Conservation (phyloP, 2,329 filamentous ascomycete genomes). For the Orbilia ellipsospora region DNA sequence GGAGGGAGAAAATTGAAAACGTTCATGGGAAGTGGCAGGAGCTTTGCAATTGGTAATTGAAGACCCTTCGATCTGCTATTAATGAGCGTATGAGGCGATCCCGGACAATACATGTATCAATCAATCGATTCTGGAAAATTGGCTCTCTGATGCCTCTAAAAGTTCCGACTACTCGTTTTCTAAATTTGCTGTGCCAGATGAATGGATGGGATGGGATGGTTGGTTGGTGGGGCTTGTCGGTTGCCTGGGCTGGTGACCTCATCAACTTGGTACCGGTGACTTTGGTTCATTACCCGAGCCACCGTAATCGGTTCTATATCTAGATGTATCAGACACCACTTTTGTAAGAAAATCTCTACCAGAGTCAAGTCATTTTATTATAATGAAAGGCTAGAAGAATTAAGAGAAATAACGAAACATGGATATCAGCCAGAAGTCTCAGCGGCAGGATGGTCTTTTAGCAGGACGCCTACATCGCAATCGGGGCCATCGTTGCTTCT, state of each 20-base stretch:
- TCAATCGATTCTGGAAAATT: not conserved
- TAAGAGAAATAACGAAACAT: constrained; percentile 26
- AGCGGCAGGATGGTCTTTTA: constrained; percentile 25
- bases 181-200: constrained; percentile 41
- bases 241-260: constrained; percentile 44
- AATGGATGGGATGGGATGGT: not conserved
- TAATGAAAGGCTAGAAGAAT: too few species aligned
- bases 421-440: constrained; percentile 50
- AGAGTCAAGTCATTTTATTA: not conserved
- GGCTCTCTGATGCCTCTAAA: constrained; percentile 10
- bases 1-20: not conserved
- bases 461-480: constrained; percentile 20
- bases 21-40: constrained; percentile 23
- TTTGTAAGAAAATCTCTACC: constrained; percentile 32
- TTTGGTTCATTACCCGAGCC: constrained; percentile 25
- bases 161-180: constrained; percentile 7
- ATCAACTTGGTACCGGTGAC: constrained; percentile 52
- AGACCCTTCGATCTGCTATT: too few species aligned
- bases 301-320: constrained; percentile 28
- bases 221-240: constrained; percentile 32
- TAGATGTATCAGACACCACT: constrained; percentile 30
- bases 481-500: constrained; percentile 44
- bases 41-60: not conserved
- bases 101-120: constrained; percentile 20
- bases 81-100: constrained; percentile 14